A percentile compares a stretch with the other conserved stretches of the same genome.
phyloP scores from a whole-genome alignment of 768 basidiomycete species.

The Boletus coccyginus region DNA sequence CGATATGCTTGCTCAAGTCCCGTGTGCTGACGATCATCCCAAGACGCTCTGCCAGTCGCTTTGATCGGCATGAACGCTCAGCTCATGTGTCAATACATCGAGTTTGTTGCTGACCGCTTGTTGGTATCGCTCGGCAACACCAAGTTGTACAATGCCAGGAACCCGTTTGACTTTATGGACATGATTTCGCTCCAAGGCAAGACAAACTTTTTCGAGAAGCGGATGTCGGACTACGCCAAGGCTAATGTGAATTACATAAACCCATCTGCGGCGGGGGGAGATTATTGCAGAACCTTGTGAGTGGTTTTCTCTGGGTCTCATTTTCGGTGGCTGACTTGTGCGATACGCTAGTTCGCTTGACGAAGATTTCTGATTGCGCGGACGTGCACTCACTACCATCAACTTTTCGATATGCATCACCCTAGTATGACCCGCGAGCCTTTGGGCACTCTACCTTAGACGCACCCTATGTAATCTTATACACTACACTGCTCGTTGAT shows the following conservation, averaged over 20 bases:
- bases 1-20: no score
- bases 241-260: conserved; percentile 47
- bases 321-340: background rate
- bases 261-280: background rate
- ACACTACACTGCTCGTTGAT: background rate
- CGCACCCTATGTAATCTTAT: background rate
- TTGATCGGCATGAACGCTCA: conserved; percentile 89
- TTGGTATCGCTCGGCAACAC: conserved; percentile 82
- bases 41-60: conserved; percentile 77
- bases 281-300: conserved; percentile 33
- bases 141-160: conserved; percentile 68
- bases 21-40: background rate
- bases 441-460: background rate
- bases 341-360: conserved; percentile 9
- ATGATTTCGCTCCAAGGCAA: conserved; percentile 93
- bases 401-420: background rate
- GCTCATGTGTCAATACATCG: conserved; percentile 87
- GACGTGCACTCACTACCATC: background rate
- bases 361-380: conserved; percentile 16
- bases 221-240: conserved; percentile 77
- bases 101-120: conserved; percentile 88
- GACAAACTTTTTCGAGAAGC: conserved; percentile 94
- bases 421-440: background rate
- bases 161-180: conserved; percentile 94
- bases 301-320: conserved; percentile 6